These are phyloP conservation scores for Leptodermis oblonga DNA, from an alignment of 257 asterid species.

Conservation along the genomic window DNA sequence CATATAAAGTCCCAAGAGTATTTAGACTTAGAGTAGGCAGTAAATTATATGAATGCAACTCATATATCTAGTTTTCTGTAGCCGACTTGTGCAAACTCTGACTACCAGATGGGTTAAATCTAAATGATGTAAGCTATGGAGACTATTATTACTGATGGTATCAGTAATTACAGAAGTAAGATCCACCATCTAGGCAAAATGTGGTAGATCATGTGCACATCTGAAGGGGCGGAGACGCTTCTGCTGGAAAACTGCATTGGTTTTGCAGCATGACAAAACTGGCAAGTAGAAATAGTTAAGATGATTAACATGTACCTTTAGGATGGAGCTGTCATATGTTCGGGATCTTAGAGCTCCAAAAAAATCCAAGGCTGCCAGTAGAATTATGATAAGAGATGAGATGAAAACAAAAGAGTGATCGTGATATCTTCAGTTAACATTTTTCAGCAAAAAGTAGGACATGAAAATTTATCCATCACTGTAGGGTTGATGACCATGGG, in stretches of 20 bases:
- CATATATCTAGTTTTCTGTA: not conserved
- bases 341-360: constrained; percentile 94
- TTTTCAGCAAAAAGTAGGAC: not conserved
- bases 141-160: not conserved
- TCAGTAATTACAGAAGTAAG: not conserved
- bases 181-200: not conserved
- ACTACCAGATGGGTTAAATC: not conserved
- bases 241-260: not conserved
- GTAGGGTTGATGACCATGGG: not conserved
- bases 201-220: not conserved
- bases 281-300: not conserved
- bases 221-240: not conserved
- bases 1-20: not conserved
- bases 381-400: constrained; percentile 11
- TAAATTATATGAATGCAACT: not conserved
- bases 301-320: constrained; percentile 45
- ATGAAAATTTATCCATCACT: not conserved
- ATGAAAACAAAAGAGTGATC: not conserved
- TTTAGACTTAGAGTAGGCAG: no score
- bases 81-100: not conserved
- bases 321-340: constrained; percentile 76
- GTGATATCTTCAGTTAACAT: not conserved
- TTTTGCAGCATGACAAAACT: not conserved
- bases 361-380: constrained; percentile 79
- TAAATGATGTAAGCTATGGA: not conserved